phyloP scores from a whole-genome alignment of 257 asterid genomes.

The Nicotiana tabacum region DNA sequence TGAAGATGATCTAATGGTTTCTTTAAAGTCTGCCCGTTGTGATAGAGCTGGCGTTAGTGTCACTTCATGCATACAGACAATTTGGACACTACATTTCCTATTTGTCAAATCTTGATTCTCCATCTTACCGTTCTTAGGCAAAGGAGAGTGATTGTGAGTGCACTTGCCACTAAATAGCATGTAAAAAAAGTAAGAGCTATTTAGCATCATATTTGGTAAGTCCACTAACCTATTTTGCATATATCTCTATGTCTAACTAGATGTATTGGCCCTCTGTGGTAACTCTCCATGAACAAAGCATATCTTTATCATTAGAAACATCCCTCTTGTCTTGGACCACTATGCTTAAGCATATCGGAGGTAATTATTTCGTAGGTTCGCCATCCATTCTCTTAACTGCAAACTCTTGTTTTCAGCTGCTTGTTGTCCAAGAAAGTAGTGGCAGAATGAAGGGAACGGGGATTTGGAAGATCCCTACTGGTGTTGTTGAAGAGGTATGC shows the following conservation, averaged over 20 bases:
- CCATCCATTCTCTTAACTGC: not conserved
- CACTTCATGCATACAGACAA: not conserved
- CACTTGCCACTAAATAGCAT: not conserved
- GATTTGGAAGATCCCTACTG: slow-evolving; percentile 77
- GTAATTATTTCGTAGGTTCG: not conserved
- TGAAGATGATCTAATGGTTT: not conserved
- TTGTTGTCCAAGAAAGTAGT: slow-evolving; percentile 61
- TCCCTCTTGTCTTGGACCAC: not conserved
- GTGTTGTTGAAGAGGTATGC: slow-evolving; percentile 56
- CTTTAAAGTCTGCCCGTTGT: not conserved
- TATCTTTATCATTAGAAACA: not conserved
- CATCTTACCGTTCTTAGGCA: not conserved
- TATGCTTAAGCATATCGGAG: not conserved
- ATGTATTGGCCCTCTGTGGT: not conserved
- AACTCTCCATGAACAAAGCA: not conserved
- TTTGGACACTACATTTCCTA: not conserved
- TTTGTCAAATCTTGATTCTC: not conserved
- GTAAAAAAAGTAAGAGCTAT: not conserved
- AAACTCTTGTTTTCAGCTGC: slow-evolving; percentile 37
- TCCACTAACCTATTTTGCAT: not conserved
- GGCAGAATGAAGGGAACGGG: slow-evolving; percentile 47
- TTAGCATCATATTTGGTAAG: not conserved
- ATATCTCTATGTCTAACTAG: not conserved
- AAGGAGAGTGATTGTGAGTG: not conserved
- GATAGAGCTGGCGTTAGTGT: not conserved